phyloP scores from a whole-genome alignment of 306 rosid genomes.

The Gillenia trifoliata region DNA sequence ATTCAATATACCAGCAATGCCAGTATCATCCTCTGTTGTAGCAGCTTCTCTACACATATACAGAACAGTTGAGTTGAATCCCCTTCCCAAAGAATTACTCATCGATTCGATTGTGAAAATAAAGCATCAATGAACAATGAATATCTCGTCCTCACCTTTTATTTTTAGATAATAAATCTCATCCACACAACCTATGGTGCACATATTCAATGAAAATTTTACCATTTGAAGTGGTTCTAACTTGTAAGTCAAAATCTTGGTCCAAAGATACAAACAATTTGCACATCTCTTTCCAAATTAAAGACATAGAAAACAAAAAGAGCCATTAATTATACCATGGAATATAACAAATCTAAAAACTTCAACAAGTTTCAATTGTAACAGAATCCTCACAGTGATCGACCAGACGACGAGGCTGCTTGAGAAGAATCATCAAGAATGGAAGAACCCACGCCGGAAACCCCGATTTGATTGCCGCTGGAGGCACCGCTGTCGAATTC shows the following conservation, averaged over 20 bases:
- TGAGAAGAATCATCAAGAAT: constrained; percentile 18
- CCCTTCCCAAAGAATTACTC: background rate
- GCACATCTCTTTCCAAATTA: constrained; percentile 3
- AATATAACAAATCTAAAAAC: background rate
- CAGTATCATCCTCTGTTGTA: constrained; percentile 47
- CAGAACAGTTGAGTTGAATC: background rate
- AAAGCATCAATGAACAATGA: background rate
- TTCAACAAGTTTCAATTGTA: constrained; percentile 5
- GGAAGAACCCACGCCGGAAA: constrained; percentile 29
- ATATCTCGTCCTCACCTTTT: background rate
- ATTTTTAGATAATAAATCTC: background rate
- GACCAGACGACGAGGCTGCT: constrained; percentile 30
- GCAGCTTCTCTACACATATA: constrained; percentile 41
- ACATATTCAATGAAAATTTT: background rate
- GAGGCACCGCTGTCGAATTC: constrained; percentile 7
- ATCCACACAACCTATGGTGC: background rate
- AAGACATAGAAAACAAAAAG: background rate
- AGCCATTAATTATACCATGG: background rate
- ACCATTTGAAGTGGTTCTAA: background rate
- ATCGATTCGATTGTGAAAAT: background rate
- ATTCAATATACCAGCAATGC: constrained; percentile 83
- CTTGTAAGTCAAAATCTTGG: background rate
- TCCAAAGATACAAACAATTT: background rate
- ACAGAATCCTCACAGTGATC: constrained; percentile 61
- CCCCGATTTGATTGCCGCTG: constrained; percentile 15